Evolutionary conservation across 1,284 basidiomycete genomes (phyloP).

Genomic region (Lentinula novae-zelandiae): DNA sequence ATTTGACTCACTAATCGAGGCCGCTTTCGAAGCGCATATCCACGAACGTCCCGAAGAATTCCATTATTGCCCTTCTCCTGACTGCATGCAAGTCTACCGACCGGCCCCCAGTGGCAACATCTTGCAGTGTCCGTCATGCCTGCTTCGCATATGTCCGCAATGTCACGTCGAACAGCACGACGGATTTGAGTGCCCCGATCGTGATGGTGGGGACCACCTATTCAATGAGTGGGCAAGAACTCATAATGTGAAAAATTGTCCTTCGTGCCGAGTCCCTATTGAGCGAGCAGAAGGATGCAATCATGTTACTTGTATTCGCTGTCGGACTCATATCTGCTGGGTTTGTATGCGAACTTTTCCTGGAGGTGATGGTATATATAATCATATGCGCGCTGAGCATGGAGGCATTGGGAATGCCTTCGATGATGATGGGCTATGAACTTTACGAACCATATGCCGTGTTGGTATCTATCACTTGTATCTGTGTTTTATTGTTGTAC

Average conservation of each 20-base stretch:
- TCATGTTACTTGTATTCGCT: constrained; percentile 69
- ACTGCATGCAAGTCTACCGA: constrained; percentile 70
- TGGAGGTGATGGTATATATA: constrained; percentile 52
- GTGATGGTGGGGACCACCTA: constrained; percentile 45
- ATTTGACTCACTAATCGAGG: constrained; percentile 49
- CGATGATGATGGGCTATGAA: neutral
- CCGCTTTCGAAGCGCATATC: constrained; percentile 55
- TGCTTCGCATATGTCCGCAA: constrained; percentile 60
- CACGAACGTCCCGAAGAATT: constrained; percentile 56
- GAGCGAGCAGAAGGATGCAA: constrained; percentile 72
- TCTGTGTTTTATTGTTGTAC: neutral
- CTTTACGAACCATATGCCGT: neutral
- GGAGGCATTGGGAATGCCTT: constrained; percentile 39
- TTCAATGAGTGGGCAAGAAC: constrained; percentile 56
- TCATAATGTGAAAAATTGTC: constrained; percentile 68
- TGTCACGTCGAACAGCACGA: constrained; percentile 69
- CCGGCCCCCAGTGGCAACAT: constrained; percentile 42
- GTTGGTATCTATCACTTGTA: neutral
- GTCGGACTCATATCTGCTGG: constrained; percentile 76
- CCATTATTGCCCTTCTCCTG: constrained; percentile 70
- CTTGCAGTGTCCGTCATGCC: constrained; percentile 69
- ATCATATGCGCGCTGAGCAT: constrained; percentile 50
- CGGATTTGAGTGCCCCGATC: constrained; percentile 54
- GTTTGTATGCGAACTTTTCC: constrained; percentile 65
- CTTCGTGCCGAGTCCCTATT: constrained; percentile 61